Evolutionary conservation across 495 filamentous ascomycete genomes (phyloP).

Genomic region (Daldinia childiae): DNA sequence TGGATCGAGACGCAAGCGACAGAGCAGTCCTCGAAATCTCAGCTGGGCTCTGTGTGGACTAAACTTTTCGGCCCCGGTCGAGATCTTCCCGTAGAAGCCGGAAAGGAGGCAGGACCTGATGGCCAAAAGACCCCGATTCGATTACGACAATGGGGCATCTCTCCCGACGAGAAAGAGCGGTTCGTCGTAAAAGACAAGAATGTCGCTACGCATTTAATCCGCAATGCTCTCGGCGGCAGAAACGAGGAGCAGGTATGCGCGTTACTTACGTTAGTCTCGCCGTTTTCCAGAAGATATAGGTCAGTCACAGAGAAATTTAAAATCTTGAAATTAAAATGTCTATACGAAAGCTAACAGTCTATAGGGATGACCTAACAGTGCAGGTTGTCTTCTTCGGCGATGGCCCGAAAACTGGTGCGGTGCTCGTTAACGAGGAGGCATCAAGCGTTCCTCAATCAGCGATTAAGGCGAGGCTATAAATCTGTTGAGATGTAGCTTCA

Average conservation of each 20-base stretch:
- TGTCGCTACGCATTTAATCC: conserved; percentile 91
- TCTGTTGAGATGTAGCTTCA: background rate
- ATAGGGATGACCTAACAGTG: conserved; percentile 87
- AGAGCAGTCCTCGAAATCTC: conserved; percentile 46
- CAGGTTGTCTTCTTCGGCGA: conserved; percentile 99
- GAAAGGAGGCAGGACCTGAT: conserved; percentile 48
- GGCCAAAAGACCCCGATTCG: conserved; percentile 80
- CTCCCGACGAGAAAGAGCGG: conserved; percentile 70
- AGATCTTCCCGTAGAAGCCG: conserved; percentile 66
- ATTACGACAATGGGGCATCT: conserved; percentile 83
- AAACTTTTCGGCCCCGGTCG: conserved; percentile 64
- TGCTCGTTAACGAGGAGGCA: conserved; percentile 86
- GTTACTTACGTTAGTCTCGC: conserved; percentile 88
- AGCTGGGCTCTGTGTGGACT: conserved; percentile 62
- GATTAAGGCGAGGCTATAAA: conserved; percentile 53
- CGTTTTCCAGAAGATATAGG: conserved; percentile 90
- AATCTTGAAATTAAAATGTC: background rate
- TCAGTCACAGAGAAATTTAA: conserved; percentile 44
- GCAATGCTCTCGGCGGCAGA: conserved; percentile 94
- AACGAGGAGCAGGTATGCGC: conserved; percentile 95
- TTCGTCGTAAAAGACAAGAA: conserved; percentile 98
- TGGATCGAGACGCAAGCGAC: conserved; percentile 86
- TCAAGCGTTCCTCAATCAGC: conserved; percentile 70
- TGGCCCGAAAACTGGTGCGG: conserved; percentile 74
- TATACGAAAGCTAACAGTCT: conserved; percentile 15